Evolutionary conservation across 2,329 filamentous ascomycete species (phyloP).

Genomic region (Cladosporium cucumerinum): DNA sequence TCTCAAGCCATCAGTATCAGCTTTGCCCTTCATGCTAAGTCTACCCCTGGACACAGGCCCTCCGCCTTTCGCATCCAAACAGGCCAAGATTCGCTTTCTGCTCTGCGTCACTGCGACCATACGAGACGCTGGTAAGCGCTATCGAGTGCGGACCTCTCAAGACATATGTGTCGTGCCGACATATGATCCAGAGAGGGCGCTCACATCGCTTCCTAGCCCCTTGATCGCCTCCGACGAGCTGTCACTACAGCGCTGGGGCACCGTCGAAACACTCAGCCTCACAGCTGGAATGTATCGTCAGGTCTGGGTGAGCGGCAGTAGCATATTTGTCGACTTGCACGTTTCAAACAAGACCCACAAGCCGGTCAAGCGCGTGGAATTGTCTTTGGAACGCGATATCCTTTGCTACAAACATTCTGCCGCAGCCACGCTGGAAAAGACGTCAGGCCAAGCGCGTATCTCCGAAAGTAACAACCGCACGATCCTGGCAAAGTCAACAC

Average conservation of each 20-base stretch:
- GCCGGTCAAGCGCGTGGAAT: conserved; percentile 48
- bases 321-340: conserved; percentile 54
- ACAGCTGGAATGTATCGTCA: conserved; percentile 56
- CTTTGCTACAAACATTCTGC: conserved; percentile 52
- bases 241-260: conserved; percentile 38
- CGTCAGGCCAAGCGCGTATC: conserved; percentile 50
- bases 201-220: conserved; percentile 52
- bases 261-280: conserved; percentile 45
- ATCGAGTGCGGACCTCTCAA: conserved; percentile 49
- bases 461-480: conserved; percentile 51
- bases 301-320: conserved; percentile 56
- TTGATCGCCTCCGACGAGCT: conserved; percentile 50
- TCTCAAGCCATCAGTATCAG: conserved; percentile 45
- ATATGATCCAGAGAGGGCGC: conserved; percentile 55
- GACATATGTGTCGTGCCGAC: conserved; percentile 52
- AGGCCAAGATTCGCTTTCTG: conserved; percentile 50
- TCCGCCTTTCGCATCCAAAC: conserved; percentile 52
- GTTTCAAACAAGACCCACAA: conserved; percentile 51
- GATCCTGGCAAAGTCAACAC: conserved; percentile 42
- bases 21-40: conserved; percentile 52
- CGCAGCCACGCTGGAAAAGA: conserved; percentile 48
- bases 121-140: conserved; percentile 47
- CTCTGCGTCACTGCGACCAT: conserved; percentile 48
- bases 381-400: conserved; percentile 51
- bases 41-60: conserved; percentile 54